Base-by-base conservation (phyloP, 2,329 filamentous ascomycete species). In the Alternaria triticina region DNA sequence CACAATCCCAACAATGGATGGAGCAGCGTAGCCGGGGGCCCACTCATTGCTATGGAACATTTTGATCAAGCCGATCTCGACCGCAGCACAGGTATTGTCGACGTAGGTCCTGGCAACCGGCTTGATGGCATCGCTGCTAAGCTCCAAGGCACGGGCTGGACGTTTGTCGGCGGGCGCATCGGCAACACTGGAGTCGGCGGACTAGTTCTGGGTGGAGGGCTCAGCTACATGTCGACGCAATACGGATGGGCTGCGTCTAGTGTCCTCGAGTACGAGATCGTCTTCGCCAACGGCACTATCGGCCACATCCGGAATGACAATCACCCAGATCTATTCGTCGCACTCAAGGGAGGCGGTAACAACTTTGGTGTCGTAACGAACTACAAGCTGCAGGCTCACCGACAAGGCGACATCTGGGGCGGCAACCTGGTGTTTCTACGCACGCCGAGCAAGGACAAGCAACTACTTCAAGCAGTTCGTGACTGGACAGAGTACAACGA, bases 401-500 rank as follows among this genome's bases (percentile, higher is more conserved):
- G 43, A 5, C 70, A 74, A 47, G 72, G 67, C 27, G 59, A 71
- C 45, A 66, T 85, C 54, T 85, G 84, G 84, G 83, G 83, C 54
- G 84, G 83, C n/a, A 81, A 82, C 70, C 77, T 82, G 28, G 66
- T 84, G 49, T 83, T 80, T 69, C 59, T 83, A 73, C 72, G 73
- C 65, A 49, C 68, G 67, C 50, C 77, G 76, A 69, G 73, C 78
- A 69, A 80, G 43, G 73, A 81, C 6, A 70, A 78, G 6, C 70
- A 76, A 5, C 55, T 89, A 1, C 77, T 87, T 12, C 75, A 76
- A 3, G 85, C 85, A 1, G 76, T 86, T 4, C 82, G 83, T 22
- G 84, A 88, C 73, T 89, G 88, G 68, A 87, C 86, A 6, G 82
- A 85, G 67, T 74, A 76, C 62, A 81, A 89, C 74, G 87, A 88